Evolutionary conservation across 106 monocot species (phyloP), one percentile per base, ranked within the genome.

Genomic region (Alisma plantagoaquatica): DNA sequence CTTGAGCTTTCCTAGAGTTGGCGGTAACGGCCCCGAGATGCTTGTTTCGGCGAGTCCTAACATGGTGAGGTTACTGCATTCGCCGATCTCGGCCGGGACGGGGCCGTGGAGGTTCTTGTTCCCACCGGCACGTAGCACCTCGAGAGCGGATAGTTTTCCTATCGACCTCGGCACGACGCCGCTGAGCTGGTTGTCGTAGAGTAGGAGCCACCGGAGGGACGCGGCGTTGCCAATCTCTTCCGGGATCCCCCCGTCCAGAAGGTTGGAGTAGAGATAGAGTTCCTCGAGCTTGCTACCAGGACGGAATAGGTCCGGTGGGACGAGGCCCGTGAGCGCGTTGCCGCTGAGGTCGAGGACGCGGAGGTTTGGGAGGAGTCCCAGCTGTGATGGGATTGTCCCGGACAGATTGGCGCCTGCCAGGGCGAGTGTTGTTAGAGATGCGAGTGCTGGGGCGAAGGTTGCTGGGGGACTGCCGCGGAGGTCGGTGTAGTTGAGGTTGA

Each of bases 21-120:
- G 48, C 12, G 87, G 87, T 26, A 87, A 69, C 3, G 58, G 31
- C 6, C 87, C 87, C 8, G 93, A 72, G 49, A 93, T 62, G 57
- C 80, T 64, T 14, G 93, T 93, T 74, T 93, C 93, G 1, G 93
- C 87, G 8, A 93, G 61, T 0, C 93, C 93, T 3, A 93, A 45
- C 74, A 83, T 75, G 7, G 44, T 31, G 2, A 93, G 53, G 7
- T 49, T 69, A 2, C 52, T 46, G 63, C 93, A 93, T 27, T 93
- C 80, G 9, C 93, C 83, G 3, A 93, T 93, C 57, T 87, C 77
- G 12, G 49, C 22, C 8, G 93, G 93, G 43, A 93, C n/a, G 1
- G 69, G 29, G 0, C 93, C 83, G 4, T 55, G 48, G 11, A 93
- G 77, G 27, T 87, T 80, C 77, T 80, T 77, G 72, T 93, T 93